A percentile compares a stretch with the other conserved stretches of the same genome.
phyloP scores from a whole-genome alignment of 108 stramenopile genomes.

The Epipyxis sp. region DNA sequence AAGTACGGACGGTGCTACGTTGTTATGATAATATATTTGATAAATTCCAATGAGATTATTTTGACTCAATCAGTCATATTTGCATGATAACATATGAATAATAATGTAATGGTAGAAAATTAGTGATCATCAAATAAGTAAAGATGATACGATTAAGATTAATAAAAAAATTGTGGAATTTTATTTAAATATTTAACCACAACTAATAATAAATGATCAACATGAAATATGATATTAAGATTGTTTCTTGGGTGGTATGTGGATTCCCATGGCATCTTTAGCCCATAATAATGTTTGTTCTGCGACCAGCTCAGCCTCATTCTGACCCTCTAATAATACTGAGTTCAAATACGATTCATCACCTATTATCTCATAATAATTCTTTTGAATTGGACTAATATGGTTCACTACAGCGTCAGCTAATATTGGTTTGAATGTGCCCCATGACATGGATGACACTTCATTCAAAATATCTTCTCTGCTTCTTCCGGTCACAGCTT shows the following conservation, averaged over 20 bases:
- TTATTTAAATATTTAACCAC: no score
- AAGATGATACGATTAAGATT: no score
- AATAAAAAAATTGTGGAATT: no score
- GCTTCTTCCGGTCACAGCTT: conserved; percentile 54
- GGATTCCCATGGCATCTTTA: conserved; percentile 92
- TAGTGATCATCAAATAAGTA: no score
- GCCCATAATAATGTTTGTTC: conserved; percentile 68
- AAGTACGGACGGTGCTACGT: no score
- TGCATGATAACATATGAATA: no score
- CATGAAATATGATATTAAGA: no score
- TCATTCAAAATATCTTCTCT: conserved; percentile 72
- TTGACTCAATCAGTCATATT: no score
- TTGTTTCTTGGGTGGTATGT: conserved; percentile 11
- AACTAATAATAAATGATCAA: no score
- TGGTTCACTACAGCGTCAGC: conserved; percentile 87
- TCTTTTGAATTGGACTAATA: conserved; percentile 83
- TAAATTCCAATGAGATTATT: no score
- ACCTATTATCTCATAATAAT: conserved; percentile 77
- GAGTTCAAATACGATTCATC: conserved; percentile 73
- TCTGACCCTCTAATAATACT: conserved; percentile 85
- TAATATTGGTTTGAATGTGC: conserved; percentile 88
- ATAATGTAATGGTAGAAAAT: no score
- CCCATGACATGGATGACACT: conserved; percentile 83
- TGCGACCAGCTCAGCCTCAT: conserved; percentile 86
- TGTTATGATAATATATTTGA: no score